Base-by-base conservation (phyloP, 1,284 basidiomycete species). In the Ustilago sp. region DNA sequence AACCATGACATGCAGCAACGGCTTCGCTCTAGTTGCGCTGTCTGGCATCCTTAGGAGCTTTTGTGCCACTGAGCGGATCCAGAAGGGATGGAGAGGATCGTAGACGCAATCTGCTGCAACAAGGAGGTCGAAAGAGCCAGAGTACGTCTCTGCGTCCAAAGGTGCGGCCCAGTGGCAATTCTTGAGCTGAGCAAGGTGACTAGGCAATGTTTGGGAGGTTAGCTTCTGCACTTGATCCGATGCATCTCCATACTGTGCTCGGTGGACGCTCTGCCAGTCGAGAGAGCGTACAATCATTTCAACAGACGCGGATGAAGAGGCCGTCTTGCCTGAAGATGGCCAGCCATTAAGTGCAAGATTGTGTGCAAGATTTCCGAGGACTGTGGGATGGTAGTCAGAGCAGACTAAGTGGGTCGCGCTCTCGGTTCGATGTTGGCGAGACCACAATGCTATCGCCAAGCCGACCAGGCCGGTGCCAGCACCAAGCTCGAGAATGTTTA, bases 61-160 rank as follows among this genome's bases (percentile, higher is more conserved):
- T 59, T 68, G 63, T 8, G 79, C 81, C 0, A 84, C 83, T 4
- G 83, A 74, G 3, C 72, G 67, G 35, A 84, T 81, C 83, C 83
- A 84, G 19, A 53, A 15, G 0, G 83, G 79, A 57, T 84, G 83
- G 2, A 71, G 52, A 8, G 77, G 70, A 55, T 84, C 81, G 60
- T 84, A 84, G 28, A 84, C 71, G 58, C 83, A 84, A 55, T 84
- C 83, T 35, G 81, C 80, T 31, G 81, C 82, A 45, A 84, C 58
- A 45, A 84, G 48, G 19, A 79, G 36, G 43, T 83, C 82, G 43
- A 79, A 81, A 13, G 45, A 41, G 6, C 31, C 62, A 23, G 56
- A 23, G 31, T 48, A n/a, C 8, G 39, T 15, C 7, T 59, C 58
- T 15, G 61, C 54, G 15, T 74, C 68, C 39, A 68, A 48, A 1